These are phyloP conservation scores for Dillenia suffruticosa DNA, from an alignment of 164 flowering plant genomes.

Conservation along the genomic window DNA sequence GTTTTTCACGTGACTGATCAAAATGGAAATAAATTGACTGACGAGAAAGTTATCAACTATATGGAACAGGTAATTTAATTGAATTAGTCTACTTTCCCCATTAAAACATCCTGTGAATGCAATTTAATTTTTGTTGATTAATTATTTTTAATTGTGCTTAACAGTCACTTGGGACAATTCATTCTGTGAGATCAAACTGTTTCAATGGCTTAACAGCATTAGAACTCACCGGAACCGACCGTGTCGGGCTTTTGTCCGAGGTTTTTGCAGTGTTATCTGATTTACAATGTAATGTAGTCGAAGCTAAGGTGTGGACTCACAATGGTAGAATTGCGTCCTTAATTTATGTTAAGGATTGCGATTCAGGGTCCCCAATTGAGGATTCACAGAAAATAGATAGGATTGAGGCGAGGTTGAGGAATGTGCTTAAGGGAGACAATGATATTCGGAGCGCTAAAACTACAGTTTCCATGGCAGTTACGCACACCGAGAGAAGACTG, in stretches of 20 bases:
- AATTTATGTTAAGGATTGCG: slow-evolving; percentile 53
- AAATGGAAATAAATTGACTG: slow-evolving; percentile 63
- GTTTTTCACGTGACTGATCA: slow-evolving; percentile 79
- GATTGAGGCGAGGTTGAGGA: slow-evolving; percentile 54
- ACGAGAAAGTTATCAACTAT: slow-evolving; percentile 52
- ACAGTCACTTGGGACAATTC: slow-evolving; percentile 52
- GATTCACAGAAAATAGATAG: slow-evolving; percentile 40
- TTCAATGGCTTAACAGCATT: slow-evolving; percentile 53
- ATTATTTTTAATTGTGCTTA: not conserved
- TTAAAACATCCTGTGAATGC: not conserved
- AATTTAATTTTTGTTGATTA: not conserved
- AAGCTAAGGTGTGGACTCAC: slow-evolving; percentile 83
- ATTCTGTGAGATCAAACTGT: slow-evolving; percentile 19
- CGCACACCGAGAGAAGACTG: slow-evolving; percentile 70
- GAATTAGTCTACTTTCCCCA: not conserved
- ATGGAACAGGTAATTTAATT: slow-evolving; percentile 57
- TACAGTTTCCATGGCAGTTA: slow-evolving; percentile 48
- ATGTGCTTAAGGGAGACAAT: slow-evolving; percentile 64
- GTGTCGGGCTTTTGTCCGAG: slow-evolving; percentile 74
- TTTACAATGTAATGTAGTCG: slow-evolving; percentile 64
- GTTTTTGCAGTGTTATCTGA: slow-evolving; percentile 72
- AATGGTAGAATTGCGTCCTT: slow-evolving; percentile 72
- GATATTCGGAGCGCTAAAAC: slow-evolving; percentile 64
- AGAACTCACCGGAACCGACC: slow-evolving; percentile 75
- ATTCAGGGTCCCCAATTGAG: slow-evolving; percentile 58